Conservation (phyloP, 768 basidiomycete genomes). For the Nidula microcarpa region DNA sequence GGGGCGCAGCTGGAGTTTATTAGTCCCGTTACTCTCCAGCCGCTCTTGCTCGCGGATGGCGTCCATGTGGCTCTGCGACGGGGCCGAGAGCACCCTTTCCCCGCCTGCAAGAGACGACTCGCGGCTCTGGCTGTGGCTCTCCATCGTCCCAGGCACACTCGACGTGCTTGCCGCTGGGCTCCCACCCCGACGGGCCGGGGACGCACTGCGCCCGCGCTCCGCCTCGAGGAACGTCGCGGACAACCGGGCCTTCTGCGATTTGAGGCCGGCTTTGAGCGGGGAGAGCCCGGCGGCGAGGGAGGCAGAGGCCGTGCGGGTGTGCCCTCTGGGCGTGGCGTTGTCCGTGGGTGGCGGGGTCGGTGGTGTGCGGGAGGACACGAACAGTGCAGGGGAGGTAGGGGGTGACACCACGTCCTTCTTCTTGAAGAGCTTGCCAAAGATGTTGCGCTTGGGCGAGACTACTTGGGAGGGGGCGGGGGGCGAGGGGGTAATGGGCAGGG, state of each 20-base stretch:
- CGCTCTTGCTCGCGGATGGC: slow-evolving; percentile 15
- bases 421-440: slow-evolving; percentile 75
- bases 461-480: slow-evolving; percentile 14
- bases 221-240: too few species aligned
- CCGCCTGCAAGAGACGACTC: too few species aligned
- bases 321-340: slow-evolving; percentile 7
- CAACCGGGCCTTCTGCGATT: too few species aligned
- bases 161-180: too few species aligned
- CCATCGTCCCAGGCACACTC: too few species aligned
- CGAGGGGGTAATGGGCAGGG: slow-evolving; percentile 8
- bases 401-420: slow-evolving; percentile 28
- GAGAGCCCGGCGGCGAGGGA: neutral
- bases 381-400: neutral
- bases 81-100: neutral
- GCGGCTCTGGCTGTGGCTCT: too few species aligned
- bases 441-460: slow-evolving; percentile 45
- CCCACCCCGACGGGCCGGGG: too few species aligned
- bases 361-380: neutral
- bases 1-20: slow-evolving; percentile 27
- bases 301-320: slow-evolving; percentile 9
- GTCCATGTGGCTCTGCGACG: neutral
- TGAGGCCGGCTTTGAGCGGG: neutral
- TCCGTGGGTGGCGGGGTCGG: slow-evolving; percentile 1
- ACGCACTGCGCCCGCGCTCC: too few species aligned
- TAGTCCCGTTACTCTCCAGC: slow-evolving; percentile 14